Evolutionary conservation across 1,139 yeast genomes (phyloP).

Genomic region (Diutina siamensis): DNA sequence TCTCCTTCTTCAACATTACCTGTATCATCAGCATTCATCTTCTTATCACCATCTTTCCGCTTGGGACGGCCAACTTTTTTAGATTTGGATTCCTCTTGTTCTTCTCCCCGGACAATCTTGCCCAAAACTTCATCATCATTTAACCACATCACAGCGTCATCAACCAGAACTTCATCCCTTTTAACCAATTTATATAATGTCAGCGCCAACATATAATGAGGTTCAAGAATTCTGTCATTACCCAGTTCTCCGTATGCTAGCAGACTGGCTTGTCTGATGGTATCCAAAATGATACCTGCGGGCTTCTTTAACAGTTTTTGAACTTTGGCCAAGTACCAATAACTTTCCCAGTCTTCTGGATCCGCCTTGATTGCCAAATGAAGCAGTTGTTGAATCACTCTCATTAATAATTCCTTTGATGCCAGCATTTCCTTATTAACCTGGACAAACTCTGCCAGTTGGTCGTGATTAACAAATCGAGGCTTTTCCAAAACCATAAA

Average conservation of each 20-base stretch:
- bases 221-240: conserved; percentile 52
- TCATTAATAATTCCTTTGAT: conserved; percentile 18
- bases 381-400: conserved; percentile 28
- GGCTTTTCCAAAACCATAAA: conserved; percentile 30
- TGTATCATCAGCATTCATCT: not conserved
- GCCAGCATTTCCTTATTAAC: conserved; percentile 15
- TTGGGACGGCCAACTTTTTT: not conserved
- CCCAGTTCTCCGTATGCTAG: conserved; percentile 27
- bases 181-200: conserved; percentile 46
- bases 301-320: conserved; percentile 34
- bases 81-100: not conserved
- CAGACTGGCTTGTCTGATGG: conserved; percentile 29
- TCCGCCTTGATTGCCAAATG: conserved; percentile 32
- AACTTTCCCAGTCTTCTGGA: conserved; percentile 50
- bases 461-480: conserved; percentile 19
- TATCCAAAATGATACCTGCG: conserved; percentile 22
- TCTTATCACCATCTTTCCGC: not conserved
- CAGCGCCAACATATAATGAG: conserved; percentile 58
- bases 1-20: not conserved
- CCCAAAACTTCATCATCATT: conserved; percentile 17
- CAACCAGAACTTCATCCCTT: conserved; percentile 18
- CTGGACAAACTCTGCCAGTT: conserved; percentile 14
- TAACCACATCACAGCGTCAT: conserved; percentile 28
- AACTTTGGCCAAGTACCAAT: conserved; percentile 49
- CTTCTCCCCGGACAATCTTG: not conserved